These are phyloP conservation scores for Aspergillus phoenicis DNA, from an alignment of 2,329 filamentous ascomycete species.

Conservation along the genomic window DNA sequence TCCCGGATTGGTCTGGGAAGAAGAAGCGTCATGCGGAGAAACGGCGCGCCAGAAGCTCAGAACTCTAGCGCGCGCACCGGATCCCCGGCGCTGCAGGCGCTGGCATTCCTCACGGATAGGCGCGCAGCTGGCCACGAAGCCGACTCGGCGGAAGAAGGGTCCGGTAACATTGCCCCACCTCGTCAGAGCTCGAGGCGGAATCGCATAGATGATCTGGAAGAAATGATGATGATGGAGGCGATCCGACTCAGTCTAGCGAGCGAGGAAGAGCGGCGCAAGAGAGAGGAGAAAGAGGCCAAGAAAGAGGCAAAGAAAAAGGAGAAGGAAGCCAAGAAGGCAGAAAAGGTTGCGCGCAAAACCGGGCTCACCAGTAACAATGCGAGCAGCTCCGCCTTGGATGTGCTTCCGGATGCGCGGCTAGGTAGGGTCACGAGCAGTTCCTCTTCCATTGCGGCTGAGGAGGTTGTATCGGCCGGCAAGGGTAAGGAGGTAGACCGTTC, in stretches of 20 bases:
- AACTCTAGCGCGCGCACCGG: conserved; percentile 37
- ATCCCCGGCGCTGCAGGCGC: conserved; percentile 47
- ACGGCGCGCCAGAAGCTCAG: conserved; percentile 38
- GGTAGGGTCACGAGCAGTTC: conserved; percentile 41
- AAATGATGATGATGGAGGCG: conserved; percentile 98
- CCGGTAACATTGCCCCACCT: conserved; percentile 41
- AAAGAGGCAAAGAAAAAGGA: conserved; percentile 85
- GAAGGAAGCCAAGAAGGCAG: conserved; percentile 78
- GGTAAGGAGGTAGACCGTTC: conserved; percentile 70
- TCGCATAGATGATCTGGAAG: conserved; percentile 85
- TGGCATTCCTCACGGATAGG: conserved; percentile 52
- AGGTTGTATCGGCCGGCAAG: conserved; percentile 53
- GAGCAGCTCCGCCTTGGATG: conserved; percentile 65
- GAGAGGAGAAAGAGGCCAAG: conserved; percentile 75
- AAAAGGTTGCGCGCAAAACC: conserved; percentile 68
- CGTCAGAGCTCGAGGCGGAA: conserved; percentile 59
- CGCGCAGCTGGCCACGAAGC: conserved; percentile 38
- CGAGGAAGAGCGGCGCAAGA: conserved; percentile 88
- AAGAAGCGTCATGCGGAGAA: conserved; percentile 51
- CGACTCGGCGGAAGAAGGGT: conserved; percentile 39
- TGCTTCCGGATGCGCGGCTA: conserved; percentile 36
- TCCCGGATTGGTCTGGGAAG: conserved; percentile 59
- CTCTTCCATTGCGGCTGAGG: conserved; percentile 41
- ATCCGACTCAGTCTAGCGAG: conserved; percentile 87
- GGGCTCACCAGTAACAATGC: conserved; percentile 57